Conservation (phyloP, 805 yeast species). For the Grigorovia yakushimaensis region DNA sequence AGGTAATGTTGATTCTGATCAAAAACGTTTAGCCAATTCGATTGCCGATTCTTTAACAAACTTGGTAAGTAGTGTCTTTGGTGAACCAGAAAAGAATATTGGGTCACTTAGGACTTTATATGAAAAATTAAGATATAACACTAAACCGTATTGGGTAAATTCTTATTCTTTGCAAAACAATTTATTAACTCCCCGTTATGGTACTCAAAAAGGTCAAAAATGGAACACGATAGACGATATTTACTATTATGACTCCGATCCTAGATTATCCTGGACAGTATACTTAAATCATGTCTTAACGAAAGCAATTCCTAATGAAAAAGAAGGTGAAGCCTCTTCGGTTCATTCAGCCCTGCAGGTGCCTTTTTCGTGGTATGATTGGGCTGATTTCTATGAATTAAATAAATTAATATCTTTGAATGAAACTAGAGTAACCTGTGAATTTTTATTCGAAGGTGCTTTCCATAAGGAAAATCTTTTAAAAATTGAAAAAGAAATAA, state of each 20-base stretch:
- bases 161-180: constrained; percentile 13
- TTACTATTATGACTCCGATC: constrained; percentile 42
- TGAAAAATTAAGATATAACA: constrained; percentile 14
- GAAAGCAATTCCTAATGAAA: neutral
- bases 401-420: constrained; percentile 28
- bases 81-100: neutral
- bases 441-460: constrained; percentile 12
- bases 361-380: constrained; percentile 51
- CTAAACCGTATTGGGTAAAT: constrained; percentile 13
- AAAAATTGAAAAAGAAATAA: constrained; percentile 11
- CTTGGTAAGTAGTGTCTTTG: neutral
- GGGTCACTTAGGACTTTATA: constrained; percentile 5
- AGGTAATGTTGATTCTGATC: neutral
- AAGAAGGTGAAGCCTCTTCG: neutral
- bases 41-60: neutral
- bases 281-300: constrained; percentile 33
- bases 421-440: constrained; percentile 10
- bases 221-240: constrained; percentile 14
- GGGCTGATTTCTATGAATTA: constrained; percentile 38
- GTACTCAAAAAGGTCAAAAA: constrained; percentile 11
- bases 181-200: constrained; percentile 13
- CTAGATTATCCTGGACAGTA: constrained; percentile 44
- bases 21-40: neutral
- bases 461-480: constrained; percentile 10
- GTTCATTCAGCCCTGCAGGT: too few species aligned